phyloP scores from a whole-genome alignment of 208 protist genomes.

The Trichomonas vaginalis region DNA sequence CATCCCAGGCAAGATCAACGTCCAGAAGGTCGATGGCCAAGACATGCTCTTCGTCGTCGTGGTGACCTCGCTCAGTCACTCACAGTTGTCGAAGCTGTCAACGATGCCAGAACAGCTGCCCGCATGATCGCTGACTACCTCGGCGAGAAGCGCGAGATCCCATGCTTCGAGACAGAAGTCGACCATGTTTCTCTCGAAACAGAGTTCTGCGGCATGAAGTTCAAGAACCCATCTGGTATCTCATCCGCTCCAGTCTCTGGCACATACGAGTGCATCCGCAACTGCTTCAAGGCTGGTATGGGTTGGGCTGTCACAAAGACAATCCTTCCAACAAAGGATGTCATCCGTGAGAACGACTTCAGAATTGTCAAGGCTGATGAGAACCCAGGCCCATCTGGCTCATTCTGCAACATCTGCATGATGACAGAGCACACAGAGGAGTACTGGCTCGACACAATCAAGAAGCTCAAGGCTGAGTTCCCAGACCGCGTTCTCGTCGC shows the following conservation, averaged over 20 bases:
- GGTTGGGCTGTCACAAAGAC: slow-evolving; percentile 70
- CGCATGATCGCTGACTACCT: slow-evolving; percentile 59
- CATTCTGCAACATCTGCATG: slow-evolving; percentile 37
- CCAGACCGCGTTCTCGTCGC: slow-evolving; percentile 56
- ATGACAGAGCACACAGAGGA: slow-evolving; percentile 32
- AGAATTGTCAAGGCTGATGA: slow-evolving; percentile 2
- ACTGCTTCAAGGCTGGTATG: slow-evolving; percentile 42
- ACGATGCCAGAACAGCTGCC: slow-evolving; percentile 64
- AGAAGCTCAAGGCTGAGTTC: slow-evolving; percentile 61
- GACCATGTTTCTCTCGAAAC: slow-evolving; percentile 58
- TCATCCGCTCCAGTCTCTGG: slow-evolving; percentile 50
- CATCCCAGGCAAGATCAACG: slow-evolving; percentile 33
- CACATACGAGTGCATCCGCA: background rate
- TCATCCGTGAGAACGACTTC: background rate
- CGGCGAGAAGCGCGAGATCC: slow-evolving; percentile 47
- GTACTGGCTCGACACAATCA: slow-evolving; percentile 54
- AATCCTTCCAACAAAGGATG: slow-evolving; percentile 52
- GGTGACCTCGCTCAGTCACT: slow-evolving; percentile 51
- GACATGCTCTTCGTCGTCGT: slow-evolving; percentile 54
- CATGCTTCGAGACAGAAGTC: slow-evolving; percentile 53
- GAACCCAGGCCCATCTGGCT: background rate
- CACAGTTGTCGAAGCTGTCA: slow-evolving; percentile 61
- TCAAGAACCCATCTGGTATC: slow-evolving; percentile 67
- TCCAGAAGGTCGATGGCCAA: slow-evolving; percentile 41
- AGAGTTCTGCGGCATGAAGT: slow-evolving; percentile 55